Base-by-base conservation (phyloP, 495 filamentous ascomycete genomes). In the Penicillium psychrofluorescens region DNA sequence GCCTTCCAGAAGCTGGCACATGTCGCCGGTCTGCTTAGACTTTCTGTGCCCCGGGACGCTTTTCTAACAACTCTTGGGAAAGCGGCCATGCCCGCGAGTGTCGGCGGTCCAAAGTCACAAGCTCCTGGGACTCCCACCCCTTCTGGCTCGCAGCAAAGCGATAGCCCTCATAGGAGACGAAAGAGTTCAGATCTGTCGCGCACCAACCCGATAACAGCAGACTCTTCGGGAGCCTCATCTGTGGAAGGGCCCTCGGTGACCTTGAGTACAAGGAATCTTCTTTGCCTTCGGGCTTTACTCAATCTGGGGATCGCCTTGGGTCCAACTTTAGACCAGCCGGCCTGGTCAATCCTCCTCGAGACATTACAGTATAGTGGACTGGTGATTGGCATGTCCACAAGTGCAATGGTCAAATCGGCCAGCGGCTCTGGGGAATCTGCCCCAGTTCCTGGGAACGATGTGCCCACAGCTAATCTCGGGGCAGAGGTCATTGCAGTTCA, bases 1-100 rank as follows among this genome's bases (percentile, higher is more conserved):
- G 85, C 90, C 0, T 91, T 97, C 51, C 92, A 98, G 55, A 95
- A 95, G 53, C 84, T 98, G 56, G 85, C 94, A 1, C 92, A 98
- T 58, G 92, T 96, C 7, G 88, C 92, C 14, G 92, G 92, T 11
- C 71, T 98, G 43, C 70, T 98, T 13, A 77, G 86, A 40, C 76
- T 96, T 13, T 70, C 75, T 16, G 95, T 92, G 2, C 88, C 92
- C 9, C 72, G 94, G 43, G 92, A 98, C 73, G 91, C 92, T 4
- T 95, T 98, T 50, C 67, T 98, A 16, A 97, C 92, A 6, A 95
- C 90, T 0, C 72, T 98, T 4, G 88, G 86, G 6, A 98, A 98
- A 60, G 81, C 90, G 29, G 87, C 92, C 29, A 85, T 96, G 8
- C 92, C 92, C 8, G 75, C 85, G 7, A 84, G 86, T 54, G 70